Conservation (phyloP, 306 rosid species). For the Ziziphus jujuba region DNA sequence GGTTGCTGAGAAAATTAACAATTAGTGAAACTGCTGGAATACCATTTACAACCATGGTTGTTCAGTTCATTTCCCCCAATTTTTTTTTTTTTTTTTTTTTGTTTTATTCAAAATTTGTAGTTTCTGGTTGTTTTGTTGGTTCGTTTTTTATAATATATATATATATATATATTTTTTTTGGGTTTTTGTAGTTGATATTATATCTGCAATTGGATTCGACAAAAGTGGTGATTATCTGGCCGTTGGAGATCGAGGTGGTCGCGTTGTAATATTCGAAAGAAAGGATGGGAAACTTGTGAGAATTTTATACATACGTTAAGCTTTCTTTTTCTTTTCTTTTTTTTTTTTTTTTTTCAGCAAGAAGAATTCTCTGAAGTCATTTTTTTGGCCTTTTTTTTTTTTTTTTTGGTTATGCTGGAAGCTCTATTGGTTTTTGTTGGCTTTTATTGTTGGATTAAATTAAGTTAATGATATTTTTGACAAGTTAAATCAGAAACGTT, state of each 20-base stretch:
- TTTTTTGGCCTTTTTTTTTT: constrained; percentile 10
- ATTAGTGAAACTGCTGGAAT: neutral
- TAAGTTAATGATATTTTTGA: constrained; percentile 28
- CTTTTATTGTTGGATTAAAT: constrained; percentile 29
- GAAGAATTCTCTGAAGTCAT: constrained; percentile 20
- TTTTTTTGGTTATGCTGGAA: constrained; percentile 27
- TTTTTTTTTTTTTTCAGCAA: neutral
- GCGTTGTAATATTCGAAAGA: constrained; percentile 57
- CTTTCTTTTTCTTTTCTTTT: neutral
- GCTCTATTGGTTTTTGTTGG: constrained; percentile 33
- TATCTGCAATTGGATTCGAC: constrained; percentile 56
- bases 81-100: neutral
- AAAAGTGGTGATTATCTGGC: constrained; percentile 71
- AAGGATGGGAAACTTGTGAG: constrained; percentile 54
- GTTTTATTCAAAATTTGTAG: neutral
- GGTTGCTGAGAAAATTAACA: constrained; percentile 13
- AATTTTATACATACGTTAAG: constrained; percentile 4
- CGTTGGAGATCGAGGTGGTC: constrained; percentile 75
- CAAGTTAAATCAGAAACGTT: constrained; percentile 20
- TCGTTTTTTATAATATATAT: too few species aligned
- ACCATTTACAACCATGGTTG: neutral
- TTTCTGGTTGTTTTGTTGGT: too few species aligned
- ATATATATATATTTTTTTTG: too few species aligned
- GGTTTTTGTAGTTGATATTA: constrained; percentile 47
- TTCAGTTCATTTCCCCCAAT: neutral